Conservation (phyloP, 2,329 filamentous ascomycete species). For the Exserohilum rostratum region DNA sequence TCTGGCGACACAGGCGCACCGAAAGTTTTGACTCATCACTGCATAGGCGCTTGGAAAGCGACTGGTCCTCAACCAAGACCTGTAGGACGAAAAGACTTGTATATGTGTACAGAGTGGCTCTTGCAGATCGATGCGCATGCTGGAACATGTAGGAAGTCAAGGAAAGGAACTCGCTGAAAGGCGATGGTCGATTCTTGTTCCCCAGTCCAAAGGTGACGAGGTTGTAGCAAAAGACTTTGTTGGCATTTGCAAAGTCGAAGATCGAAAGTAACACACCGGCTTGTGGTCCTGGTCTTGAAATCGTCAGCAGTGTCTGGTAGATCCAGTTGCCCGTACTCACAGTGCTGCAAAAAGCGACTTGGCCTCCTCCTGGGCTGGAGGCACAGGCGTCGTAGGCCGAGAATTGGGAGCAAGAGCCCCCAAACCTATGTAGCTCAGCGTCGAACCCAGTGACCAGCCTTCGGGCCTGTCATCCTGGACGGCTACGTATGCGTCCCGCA, state of each 20-base stretch:
- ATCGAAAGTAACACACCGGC: slow-evolving; percentile 81
- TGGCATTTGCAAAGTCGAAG: slow-evolving; percentile 92
- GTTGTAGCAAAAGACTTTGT: slow-evolving; percentile 92
- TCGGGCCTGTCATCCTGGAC: slow-evolving; percentile 90
- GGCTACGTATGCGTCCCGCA: slow-evolving; percentile 79
- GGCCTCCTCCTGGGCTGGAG: slow-evolving; percentile 75
- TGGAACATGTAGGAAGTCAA: slow-evolving; percentile 91
- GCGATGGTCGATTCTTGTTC: slow-evolving; percentile 69
- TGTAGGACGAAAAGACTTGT: slow-evolving; percentile 85
- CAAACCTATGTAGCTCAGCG: slow-evolving; percentile 83
- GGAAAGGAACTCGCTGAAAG: slow-evolving; percentile 83
- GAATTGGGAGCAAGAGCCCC: slow-evolving; percentile 73
- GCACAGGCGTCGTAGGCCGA: slow-evolving; percentile 62
- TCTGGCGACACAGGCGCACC: slow-evolving; percentile 86
- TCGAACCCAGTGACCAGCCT: slow-evolving; percentile 82
- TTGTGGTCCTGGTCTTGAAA: slow-evolving; percentile 73
- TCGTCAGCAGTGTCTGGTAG: slow-evolving; percentile 14
- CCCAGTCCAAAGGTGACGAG: slow-evolving; percentile 70
- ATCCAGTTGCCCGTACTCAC: slow-evolving; percentile 57
- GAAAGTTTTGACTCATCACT: slow-evolving; percentile 74
- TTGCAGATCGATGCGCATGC: slow-evolving; percentile 82
- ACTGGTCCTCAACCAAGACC: slow-evolving; percentile 83
- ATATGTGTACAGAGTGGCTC: slow-evolving; percentile 82
- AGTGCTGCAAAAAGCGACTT: slow-evolving; percentile 81
- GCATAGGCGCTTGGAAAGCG: slow-evolving; percentile 82